These are phyloP conservation scores for Stylonectria norvegica DNA, from an alignment of 2,329 filamentous ascomycete species.

Conservation along the genomic window DNA sequence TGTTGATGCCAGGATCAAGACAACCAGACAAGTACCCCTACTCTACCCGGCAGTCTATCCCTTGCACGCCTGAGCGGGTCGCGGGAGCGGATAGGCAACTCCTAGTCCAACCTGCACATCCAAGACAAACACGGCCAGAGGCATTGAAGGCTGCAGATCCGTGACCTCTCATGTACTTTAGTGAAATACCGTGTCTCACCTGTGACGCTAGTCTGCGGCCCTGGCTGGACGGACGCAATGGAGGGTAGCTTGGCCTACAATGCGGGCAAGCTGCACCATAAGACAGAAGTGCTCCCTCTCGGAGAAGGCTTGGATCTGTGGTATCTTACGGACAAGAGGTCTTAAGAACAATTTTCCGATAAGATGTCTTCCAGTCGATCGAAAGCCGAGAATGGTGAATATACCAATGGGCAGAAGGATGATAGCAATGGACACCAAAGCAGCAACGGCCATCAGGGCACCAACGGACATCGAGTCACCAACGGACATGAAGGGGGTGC, in stretches of 20 bases:
- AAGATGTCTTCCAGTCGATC: conserved; percentile 21
- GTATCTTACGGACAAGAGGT: background rate
- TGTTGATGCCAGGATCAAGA: too few relatives aligned
- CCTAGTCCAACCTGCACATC: conserved; percentile 1
- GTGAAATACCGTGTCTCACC: conserved; percentile 22
- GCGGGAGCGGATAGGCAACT: conserved; percentile 3
- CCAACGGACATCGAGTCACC: conserved; percentile 7
- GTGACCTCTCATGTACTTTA: conserved; percentile 6
- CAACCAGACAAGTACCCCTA: too few relatives aligned
- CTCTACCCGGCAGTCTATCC: conserved; percentile 20
- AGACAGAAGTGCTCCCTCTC: conserved; percentile 9
- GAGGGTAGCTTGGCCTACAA: conserved; percentile 2
- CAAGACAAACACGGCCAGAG: background rate
- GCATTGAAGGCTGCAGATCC: background rate
- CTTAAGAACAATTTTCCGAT: background rate
- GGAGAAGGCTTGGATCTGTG: background rate
- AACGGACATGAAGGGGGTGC: too few relatives aligned
- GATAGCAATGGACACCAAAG: conserved; percentile 1
- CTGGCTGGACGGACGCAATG: background rate
- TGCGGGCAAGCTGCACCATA: background rate
- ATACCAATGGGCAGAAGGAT: conserved; percentile 16
- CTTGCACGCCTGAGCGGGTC: conserved; percentile 7
- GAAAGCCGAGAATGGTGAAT: conserved; percentile 22
- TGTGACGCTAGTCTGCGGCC: conserved; percentile 8
- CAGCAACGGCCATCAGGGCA: conserved; percentile 5